These are phyloP conservation scores for Schrenkiella parvula DNA, from an alignment of 345 rosid species.

Conservation along the genomic window DNA sequence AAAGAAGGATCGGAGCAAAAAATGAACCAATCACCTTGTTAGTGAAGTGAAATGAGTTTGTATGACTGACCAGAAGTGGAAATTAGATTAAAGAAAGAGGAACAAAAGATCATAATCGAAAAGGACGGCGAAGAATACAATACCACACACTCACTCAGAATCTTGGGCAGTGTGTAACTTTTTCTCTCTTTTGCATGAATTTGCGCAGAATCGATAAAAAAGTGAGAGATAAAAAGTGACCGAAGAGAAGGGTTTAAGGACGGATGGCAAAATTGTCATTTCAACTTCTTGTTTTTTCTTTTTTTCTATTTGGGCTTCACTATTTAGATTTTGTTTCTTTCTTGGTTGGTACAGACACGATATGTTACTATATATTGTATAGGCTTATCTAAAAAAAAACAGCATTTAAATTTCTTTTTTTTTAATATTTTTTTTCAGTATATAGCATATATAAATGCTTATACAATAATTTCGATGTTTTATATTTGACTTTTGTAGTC, in stretches of 20 bases:
- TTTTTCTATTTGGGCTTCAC: too few relatives aligned
- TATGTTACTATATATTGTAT: too few relatives aligned
- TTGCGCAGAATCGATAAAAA: constrained; percentile 6
- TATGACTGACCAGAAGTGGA: background rate
- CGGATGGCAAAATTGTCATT: constrained; percentile 6
- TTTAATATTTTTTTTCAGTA: too few relatives aligned
- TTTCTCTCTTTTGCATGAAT: constrained; percentile 27
- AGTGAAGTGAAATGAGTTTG: background rate
- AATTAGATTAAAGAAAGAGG: background rate
- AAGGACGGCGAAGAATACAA: constrained; percentile 21
- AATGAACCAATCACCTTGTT: background rate
- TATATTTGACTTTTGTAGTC: too few relatives aligned
- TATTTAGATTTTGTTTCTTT: too few relatives aligned
- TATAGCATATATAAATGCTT: too few relatives aligned
- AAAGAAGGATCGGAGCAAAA: background rate
- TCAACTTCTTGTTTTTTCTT: background rate
- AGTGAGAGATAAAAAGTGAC: background rate
- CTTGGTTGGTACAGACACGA: too few relatives aligned
- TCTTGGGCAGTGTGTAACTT: constrained; percentile 26
- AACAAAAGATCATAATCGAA: constrained; percentile 1
- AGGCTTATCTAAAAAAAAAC: too few relatives aligned
- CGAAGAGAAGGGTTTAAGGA: constrained; percentile 1
- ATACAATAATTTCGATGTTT: too few relatives aligned
- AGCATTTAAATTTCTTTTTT: too few relatives aligned
- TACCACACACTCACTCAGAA: constrained; percentile 21